Evolutionary conservation across 805 yeast species (phyloP).

Genomic region (Cyberlindnera maritima): DNA sequence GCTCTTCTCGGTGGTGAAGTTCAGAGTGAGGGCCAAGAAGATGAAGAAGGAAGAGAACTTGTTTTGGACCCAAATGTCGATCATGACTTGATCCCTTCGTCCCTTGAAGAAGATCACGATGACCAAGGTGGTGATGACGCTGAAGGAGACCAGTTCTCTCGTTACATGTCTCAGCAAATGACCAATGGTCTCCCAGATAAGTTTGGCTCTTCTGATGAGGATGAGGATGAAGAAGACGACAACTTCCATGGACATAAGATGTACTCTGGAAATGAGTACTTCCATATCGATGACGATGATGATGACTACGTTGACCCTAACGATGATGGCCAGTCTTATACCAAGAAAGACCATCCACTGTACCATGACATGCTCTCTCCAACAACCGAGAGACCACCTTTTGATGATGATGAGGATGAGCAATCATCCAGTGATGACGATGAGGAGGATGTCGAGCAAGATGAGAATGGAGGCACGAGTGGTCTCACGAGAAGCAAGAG

Average conservation of each 20-base stretch:
- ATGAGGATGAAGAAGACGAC: conserved; percentile 31
- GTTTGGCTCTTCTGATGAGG: conserved; percentile 54
- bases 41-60: conserved; percentile 25
- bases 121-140: conserved; percentile 20
- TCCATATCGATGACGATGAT: conserved; percentile 40
- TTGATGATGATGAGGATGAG: conserved; percentile 24
- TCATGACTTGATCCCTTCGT: conserved; percentile 31
- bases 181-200: conserved; percentile 55
- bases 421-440: conserved; percentile 24
- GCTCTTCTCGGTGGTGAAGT: conserved; percentile 81
- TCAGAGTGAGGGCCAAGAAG: conserved; percentile 35
- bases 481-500: conserved; percentile 36
- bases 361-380: conserved; percentile 38
- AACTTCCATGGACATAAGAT: conserved; percentile 8
- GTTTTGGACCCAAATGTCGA: conserved; percentile 36
- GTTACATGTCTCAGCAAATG: conserved; percentile 75
- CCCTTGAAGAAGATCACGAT: conserved; percentile 25
- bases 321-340: conserved; percentile 76
- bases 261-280: conserved; percentile 13
- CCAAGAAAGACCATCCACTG: conserved; percentile 56
- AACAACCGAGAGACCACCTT: conserved; percentile 22
- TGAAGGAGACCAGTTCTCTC: conserved; percentile 28
- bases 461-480: conserved; percentile 30
- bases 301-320: conserved; percentile 79
- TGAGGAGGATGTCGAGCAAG: conserved; percentile 30